Evolutionary conservation across 2,329 filamentous ascomycete genomes (phyloP), one percentile per base, ranked within the genome.

Genomic region (Ceratocystis destructans): DNA sequence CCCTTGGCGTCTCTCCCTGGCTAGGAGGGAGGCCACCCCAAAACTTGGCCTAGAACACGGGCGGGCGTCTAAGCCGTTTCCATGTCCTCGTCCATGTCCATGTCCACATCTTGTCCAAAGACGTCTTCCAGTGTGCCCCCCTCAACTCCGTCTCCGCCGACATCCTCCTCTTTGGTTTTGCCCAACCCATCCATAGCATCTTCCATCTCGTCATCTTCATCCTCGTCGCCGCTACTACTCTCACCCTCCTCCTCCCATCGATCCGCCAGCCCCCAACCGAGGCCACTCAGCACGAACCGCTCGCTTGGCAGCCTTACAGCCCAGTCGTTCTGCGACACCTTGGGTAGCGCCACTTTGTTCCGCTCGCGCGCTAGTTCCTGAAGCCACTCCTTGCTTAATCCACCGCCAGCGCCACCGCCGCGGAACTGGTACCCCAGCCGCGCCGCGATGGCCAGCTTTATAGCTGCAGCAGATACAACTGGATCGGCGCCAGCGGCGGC

Each of bases 351-450:
- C 33, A 87, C 78, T 71, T 83, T 83, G 76, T 91, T 91, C 69
- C 86, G 78, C 72, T 88, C 85, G 69, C 81, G 79, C 12, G 88
- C 89, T n/a, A 90, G 78, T 73, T 91, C 87, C 66, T 86, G 77
- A 77, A 92, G 80, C 74, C 88, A 91, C 70, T 93, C 89, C 73
- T 92, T 92, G 74, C 79, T 83, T 63, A 83, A 77, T 7, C 82
- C 82, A 44, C 80, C 77, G 7, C 77, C 79, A 20, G 78, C 78
- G 64, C 77, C 77, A 72, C 80, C 79, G 69, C 82, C 76, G 69
- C 82, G 78, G 75, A 90, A 91, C 73, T 89, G 86, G 73, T 86
- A 87, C 37, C 84, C 82, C 55, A 89, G 79, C 3, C 88, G 79
- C 61, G 82, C 83, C 3, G 83, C 82, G 66, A 92, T 88, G 28